Base-by-base conservation (phyloP, 139 green algal genomes). In the Yamagishiella unicocca region DNA sequence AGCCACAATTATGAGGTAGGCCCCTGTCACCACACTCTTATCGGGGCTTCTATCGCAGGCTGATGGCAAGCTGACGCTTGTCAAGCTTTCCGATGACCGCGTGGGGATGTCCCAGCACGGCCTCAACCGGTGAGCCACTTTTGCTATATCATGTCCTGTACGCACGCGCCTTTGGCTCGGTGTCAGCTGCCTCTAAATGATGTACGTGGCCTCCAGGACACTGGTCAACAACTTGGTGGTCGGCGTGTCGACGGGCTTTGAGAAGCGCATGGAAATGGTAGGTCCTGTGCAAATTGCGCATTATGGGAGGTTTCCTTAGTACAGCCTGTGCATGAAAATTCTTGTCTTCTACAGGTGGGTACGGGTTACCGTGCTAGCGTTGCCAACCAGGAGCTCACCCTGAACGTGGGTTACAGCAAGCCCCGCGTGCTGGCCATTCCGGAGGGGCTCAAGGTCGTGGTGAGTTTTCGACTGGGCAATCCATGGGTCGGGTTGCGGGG, bases 371-470 rank as follows among this genome's bases (percentile, higher is more conserved):
- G 97, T 87, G 97, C 96, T 0, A 79, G 93, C 17, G 93, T 97
- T 6, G 61, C 90, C 2, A 94, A 93, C 70, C 93, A 94, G 43
- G 94, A 94, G 67, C 90, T 99, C 9, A 98, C 94, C 0, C 89
- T 99, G 42, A 98, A 96, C 86, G 90, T 99, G 61, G 98, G 98
- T 1, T 99, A 97, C 94, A 95, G 88, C 83, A 95, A 99, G 87
- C 98, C 96, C 5, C 95, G 98, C 14, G 88, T 96, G 17, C 94
- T 99, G 87, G 50, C 93, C 17, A 94, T 99, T 66, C 98, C 98
- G 25, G 83, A 96, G 67, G 96, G 96, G 68, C 50, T 99, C 5
- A 92, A 89, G 29, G 95, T 97, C 38, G 92, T 93, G 93, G 95
- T 96, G 78, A 75, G 91, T 68, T 37, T 33, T 21, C 12, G 24